These are phyloP conservation scores for Diospyros kaki DNA, from an alignment of 148 eudicot species.

Conservation along the genomic window DNA sequence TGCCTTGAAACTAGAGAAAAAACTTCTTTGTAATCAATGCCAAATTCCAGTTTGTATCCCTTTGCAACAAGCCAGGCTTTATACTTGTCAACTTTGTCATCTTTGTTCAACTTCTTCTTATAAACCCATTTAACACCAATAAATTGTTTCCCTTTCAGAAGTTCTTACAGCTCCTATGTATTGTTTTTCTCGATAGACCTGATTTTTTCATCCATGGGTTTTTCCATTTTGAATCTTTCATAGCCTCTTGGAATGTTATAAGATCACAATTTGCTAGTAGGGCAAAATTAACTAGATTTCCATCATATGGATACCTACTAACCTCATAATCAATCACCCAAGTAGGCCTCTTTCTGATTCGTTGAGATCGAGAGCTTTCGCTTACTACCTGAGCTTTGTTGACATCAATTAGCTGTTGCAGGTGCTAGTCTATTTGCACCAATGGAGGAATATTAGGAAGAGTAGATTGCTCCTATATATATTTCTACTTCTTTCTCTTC, in stretches of 20 bases:
- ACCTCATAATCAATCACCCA: too few relatives aligned
- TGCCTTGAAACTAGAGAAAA: background rate
- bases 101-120: background rate
- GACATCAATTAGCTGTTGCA: too few relatives aligned
- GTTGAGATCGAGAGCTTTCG: too few relatives aligned
- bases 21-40: background rate
- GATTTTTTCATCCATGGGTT: background rate
- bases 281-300: too few relatives aligned
- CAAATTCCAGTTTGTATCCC: background rate
- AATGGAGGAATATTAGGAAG: too few relatives aligned
- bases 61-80: background rate
- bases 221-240: background rate
- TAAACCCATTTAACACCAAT: background rate
- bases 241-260: background rate
- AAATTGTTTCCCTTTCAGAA: background rate
- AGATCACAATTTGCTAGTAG: too few relatives aligned
- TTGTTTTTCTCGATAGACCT: background rate
- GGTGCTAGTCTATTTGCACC: too few relatives aligned
- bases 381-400: too few relatives aligned
- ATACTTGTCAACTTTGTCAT: background rate
- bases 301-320: too few relatives aligned
- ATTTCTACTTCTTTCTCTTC: too few relatives aligned
- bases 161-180: background rate
- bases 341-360: too few relatives aligned
- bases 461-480: too few relatives aligned